Percentiles rank a stretch among this genome's conserved stretches.
phyloP scores from a whole-genome alignment of 495 filamentous ascomycete species.

The Aspergillus diversus region DNA sequence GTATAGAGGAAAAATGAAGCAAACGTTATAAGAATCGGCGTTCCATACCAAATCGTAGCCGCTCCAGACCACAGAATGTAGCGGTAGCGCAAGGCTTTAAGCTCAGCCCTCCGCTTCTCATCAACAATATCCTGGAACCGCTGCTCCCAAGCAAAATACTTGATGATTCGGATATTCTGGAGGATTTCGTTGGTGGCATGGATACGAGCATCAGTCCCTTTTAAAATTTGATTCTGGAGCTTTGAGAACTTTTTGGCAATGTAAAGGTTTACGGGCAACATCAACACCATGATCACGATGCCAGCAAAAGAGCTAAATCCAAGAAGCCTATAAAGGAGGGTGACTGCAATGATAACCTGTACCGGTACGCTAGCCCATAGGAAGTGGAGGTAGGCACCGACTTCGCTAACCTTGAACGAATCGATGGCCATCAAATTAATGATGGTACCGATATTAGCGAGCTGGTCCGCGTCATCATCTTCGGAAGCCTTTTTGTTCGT shows the following conservation, averaged over 20 bases:
- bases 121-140: constrained; percentile 86
- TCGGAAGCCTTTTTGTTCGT: constrained; percentile 43
- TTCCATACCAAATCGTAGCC: constrained; percentile 95
- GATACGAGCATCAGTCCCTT: constrained; percentile 94
- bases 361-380: constrained; percentile 84
- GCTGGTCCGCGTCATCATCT: constrained; percentile 57
- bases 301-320: constrained; percentile 93
- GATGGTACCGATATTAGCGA: constrained; percentile 92
- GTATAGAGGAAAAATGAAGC: constrained; percentile 95
- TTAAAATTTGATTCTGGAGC: constrained; percentile 88
- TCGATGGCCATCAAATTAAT: constrained; percentile 99
- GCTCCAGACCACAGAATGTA: constrained; percentile 92
- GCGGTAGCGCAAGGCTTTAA: constrained; percentile 74
- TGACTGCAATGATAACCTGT: constrained; percentile 73
- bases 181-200: constrained; percentile 96
- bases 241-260: constrained; percentile 83
- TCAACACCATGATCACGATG: constrained; percentile 85
- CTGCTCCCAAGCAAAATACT: constrained; percentile 98
- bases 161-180: constrained; percentile 98
- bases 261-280: constrained; percentile 85
- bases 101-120: constrained; percentile 80
- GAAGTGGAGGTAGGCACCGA: constrained; percentile 90
- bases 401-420: constrained; percentile 96
- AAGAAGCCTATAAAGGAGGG: constrained; percentile 84
- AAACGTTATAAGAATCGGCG: constrained; percentile 93